Evolutionary conservation across 192 early-diverging fungal species (phyloP), one percentile per base, ranked within the genome.

Genomic region (Umbelopsis vinacea): DNA sequence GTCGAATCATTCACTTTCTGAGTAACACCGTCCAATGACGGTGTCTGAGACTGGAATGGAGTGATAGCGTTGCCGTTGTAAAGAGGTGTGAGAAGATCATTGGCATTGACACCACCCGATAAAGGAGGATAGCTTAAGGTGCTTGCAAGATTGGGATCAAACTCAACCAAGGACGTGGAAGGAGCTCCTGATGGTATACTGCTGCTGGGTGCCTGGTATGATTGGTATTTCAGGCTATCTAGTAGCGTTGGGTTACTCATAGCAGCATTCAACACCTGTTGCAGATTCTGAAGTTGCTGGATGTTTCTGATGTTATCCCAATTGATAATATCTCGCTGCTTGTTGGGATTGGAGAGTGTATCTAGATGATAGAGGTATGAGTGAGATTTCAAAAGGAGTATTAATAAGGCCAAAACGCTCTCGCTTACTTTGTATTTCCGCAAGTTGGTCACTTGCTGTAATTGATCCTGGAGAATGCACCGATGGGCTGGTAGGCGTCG

Each of bases 371-470:
- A 17, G 14, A 2, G 48, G 3, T 50, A 50, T 21, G n/a, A n/a
- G n/a, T n/a, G n/a, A n/a, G n/a, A n/a, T n/a, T n/a, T n/a, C n/a
- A n/a, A n/a, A n/a, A n/a, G n/a, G n/a, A n/a, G n/a, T n/a, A n/a
- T n/a, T n/a, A n/a, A n/a, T n/a, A n/a, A n/a, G n/a, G n/a, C n/a
- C n/a, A n/a, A n/a, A n/a, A n/a, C n/a, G n/a, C n/a, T n/a, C n/a
- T n/a, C n/a, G 35, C 57, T 63, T 63, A 63, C 57, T 63, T 63
- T 63, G 57, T 37, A 63, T 63, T 15, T 63, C 57, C 38, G 57
- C 57, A 29, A 63, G 57, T 37, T 63, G 57, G 2, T 63, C 24
- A 7, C 29, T 37, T 0, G 57, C 57, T 17, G 57, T 38, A 63
- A 14, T 7, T 38, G 57, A 37, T 37, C 24, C 15, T 63, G 57